These are phyloP conservation scores for Colletotrichum paranaense DNA, from an alignment of 2,329 filamentous ascomycete genomes.

Conservation along the genomic window DNA sequence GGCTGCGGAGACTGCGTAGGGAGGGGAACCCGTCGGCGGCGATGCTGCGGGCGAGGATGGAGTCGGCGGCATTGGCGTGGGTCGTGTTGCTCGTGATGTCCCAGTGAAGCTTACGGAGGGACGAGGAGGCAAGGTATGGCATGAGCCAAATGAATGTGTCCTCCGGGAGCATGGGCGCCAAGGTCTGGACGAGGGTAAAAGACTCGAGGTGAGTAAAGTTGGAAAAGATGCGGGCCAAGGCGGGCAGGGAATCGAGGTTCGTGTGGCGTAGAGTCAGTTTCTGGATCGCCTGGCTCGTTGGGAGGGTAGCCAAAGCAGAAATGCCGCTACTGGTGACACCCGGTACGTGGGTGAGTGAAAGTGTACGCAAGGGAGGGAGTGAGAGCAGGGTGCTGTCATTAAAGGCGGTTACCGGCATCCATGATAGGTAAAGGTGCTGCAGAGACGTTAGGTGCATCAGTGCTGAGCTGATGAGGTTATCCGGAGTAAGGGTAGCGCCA, in stretches of 20 bases:
- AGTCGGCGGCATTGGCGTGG: slow-evolving; percentile 62
- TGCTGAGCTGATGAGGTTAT: slow-evolving; percentile 62
- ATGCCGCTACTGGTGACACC: slow-evolving; percentile 69
- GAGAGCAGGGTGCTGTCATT: slow-evolving; percentile 65
- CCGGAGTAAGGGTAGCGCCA: slow-evolving; percentile 64
- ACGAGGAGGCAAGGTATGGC: slow-evolving; percentile 69
- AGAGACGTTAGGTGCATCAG: slow-evolving; percentile 64
- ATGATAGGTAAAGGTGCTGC: slow-evolving; percentile 69
- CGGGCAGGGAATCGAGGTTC: slow-evolving; percentile 65
- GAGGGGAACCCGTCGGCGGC: slow-evolving; percentile 70
- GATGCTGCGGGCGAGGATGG: slow-evolving; percentile 74
- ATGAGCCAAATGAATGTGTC: slow-evolving; percentile 71
- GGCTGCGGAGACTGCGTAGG: slow-evolving; percentile 69
- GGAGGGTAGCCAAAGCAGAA: slow-evolving; percentile 65
- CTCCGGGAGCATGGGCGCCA: slow-evolving; percentile 64
- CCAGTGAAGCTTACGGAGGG: slow-evolving; percentile 70
- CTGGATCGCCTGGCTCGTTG: slow-evolving; percentile 56
- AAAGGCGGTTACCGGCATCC: slow-evolving; percentile 66
- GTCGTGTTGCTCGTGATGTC: slow-evolving; percentile 67
- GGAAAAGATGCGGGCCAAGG: slow-evolving; percentile 69
- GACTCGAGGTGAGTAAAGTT: slow-evolving; percentile 60
- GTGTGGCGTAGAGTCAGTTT: slow-evolving; percentile 67
- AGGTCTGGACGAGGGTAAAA: slow-evolving; percentile 66
- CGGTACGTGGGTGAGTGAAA: slow-evolving; percentile 65
- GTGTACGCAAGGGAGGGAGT: slow-evolving; percentile 64